Conservation (phyloP, 2,329 filamentous ascomycete genomes). For the Coleophoma cylindrospora region DNA sequence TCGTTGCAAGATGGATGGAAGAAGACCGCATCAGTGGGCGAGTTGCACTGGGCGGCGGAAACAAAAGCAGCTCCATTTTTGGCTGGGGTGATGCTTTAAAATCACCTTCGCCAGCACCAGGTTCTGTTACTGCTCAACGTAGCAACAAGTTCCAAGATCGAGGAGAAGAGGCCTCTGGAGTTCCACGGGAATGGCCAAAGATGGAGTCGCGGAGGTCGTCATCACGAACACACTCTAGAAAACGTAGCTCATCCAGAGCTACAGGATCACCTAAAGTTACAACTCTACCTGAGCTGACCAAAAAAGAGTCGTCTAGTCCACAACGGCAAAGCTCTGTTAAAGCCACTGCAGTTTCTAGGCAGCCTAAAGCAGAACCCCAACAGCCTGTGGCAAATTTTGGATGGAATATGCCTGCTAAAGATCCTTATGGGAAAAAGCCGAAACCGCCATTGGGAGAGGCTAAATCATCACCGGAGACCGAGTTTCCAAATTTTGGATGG, state of each 20-base stretch:
- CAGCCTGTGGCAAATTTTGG: constrained; percentile 15
- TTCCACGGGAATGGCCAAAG: constrained; percentile 22
- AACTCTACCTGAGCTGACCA: neutral
- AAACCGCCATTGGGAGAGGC: too few relatives aligned
- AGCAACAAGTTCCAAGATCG: constrained; percentile 9
- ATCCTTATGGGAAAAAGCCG: neutral
- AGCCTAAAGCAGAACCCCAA: constrained; percentile 3
- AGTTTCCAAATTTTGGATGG: too few relatives aligned
- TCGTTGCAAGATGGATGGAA: constrained; percentile 62
- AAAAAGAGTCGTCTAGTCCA: neutral
- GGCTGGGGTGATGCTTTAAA: constrained; percentile 53
- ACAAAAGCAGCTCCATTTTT: constrained; percentile 47
- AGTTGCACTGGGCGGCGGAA: constrained; percentile 37
- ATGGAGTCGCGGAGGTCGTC: neutral
- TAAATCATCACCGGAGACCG: too few relatives aligned
- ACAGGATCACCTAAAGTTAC: neutral
- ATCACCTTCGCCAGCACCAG: constrained; percentile 41
- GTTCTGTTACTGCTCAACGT: constrained; percentile 15
- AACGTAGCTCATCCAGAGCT: constrained; percentile 15
- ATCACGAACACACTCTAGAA: neutral
- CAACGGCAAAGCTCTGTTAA: too few relatives aligned
- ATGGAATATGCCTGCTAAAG: constrained; percentile 10
- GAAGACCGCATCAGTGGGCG: constrained; percentile 54
- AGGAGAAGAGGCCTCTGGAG: constrained; percentile 8
- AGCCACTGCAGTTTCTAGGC: neutral